Percentiles rank a stretch among this genome's conserved stretches.
Evolutionary conservation across 805 yeast species (phyloP).

Genomic region (Metschnikowia sp.): DNA sequence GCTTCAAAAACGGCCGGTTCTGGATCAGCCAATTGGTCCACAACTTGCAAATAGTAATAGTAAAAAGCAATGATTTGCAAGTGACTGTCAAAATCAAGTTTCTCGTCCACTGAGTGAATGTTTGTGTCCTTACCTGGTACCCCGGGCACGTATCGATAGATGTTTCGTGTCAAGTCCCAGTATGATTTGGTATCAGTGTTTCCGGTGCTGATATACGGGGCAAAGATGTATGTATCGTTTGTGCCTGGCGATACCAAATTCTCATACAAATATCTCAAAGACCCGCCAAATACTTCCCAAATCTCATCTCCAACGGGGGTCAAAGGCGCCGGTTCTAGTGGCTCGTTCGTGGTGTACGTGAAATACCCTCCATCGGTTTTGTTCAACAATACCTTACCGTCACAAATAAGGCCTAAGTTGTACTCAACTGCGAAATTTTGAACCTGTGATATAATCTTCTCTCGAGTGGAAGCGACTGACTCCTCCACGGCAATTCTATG

Average conservation of each 20-base stretch:
- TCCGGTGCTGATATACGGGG: slow-evolving; percentile 52
- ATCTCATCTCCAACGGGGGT: slow-evolving; percentile 41
- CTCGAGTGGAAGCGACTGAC: slow-evolving; percentile 21
- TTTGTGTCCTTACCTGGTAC: slow-evolving; percentile 17
- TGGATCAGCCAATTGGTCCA: slow-evolving; percentile 23
- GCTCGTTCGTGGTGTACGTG: slow-evolving; percentile 23
- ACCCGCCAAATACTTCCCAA: slow-evolving; percentile 58
- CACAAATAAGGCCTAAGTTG: slow-evolving; percentile 33
- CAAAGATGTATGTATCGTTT: slow-evolving; percentile 15
- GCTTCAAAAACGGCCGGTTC: neutral
- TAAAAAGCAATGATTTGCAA: slow-evolving; percentile 33
- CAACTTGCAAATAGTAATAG: slow-evolving; percentile 46
- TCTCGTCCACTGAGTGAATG: slow-evolving; percentile 37
- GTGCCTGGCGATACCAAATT: slow-evolving; percentile 38
- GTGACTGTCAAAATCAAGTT: slow-evolving; percentile 26
- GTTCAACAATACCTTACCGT: slow-evolving; percentile 23
- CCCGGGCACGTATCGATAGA: slow-evolving; percentile 48
- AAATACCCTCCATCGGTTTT: slow-evolving; percentile 26
- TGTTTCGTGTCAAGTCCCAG: slow-evolving; percentile 52
- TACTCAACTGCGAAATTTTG: slow-evolving; percentile 32
- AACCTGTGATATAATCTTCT: slow-evolving; percentile 31
- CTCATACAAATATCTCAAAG: slow-evolving; percentile 59
- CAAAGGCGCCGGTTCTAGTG: slow-evolving; percentile 45
- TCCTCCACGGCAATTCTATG: slow-evolving; percentile 45
- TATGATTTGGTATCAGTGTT: slow-evolving; percentile 61